These are phyloP conservation scores for Scheffersomyces lignicola DNA, from an alignment of 1,139 yeast species.

Conservation along the genomic window DNA sequence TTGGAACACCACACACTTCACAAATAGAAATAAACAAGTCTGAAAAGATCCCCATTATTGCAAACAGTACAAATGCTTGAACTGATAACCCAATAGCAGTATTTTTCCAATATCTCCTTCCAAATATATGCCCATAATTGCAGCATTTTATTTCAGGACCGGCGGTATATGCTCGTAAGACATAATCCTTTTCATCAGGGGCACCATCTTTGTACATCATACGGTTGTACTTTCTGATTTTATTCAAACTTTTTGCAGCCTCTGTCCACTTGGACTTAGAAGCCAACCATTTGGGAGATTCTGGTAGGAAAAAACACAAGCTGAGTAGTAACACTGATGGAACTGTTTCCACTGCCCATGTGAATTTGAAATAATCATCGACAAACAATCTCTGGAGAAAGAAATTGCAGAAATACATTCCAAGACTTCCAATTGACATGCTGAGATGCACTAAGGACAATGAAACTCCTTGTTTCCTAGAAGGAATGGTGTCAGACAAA, in stretches of 20 bases:
- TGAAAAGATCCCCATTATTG: slow-evolving; percentile 23
- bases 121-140: slow-evolving; percentile 21
- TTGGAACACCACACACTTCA: slow-evolving; percentile 28
- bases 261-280: slow-evolving; percentile 28
- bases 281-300: slow-evolving; percentile 40
- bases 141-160: slow-evolving; percentile 21
- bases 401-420: slow-evolving; percentile 19
- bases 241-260: slow-evolving; percentile 28
- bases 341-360: slow-evolving; percentile 25
- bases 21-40: slow-evolving; percentile 28
- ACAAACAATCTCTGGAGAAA: slow-evolving; percentile 15
- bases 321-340: slow-evolving; percentile 24
- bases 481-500: slow-evolving; percentile 29
- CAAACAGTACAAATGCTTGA: slow-evolving; percentile 27
- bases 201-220: slow-evolving; percentile 12
- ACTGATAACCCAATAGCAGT: slow-evolving; percentile 23
- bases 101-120: slow-evolving; percentile 19
- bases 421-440: slow-evolving; percentile 20
- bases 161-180: slow-evolving; percentile 26
- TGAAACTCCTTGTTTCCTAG: slow-evolving; percentile 20
- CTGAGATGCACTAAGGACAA: slow-evolving; percentile 23
- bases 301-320: slow-evolving; percentile 25
- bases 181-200: slow-evolving; percentile 23
- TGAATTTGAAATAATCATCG: slow-evolving; percentile 3
- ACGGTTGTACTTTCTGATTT: slow-evolving; percentile 13